Conservation (phyloP, 2,329 filamentous ascomycete species). For the Basipetospora chlamydospora region DNA sequence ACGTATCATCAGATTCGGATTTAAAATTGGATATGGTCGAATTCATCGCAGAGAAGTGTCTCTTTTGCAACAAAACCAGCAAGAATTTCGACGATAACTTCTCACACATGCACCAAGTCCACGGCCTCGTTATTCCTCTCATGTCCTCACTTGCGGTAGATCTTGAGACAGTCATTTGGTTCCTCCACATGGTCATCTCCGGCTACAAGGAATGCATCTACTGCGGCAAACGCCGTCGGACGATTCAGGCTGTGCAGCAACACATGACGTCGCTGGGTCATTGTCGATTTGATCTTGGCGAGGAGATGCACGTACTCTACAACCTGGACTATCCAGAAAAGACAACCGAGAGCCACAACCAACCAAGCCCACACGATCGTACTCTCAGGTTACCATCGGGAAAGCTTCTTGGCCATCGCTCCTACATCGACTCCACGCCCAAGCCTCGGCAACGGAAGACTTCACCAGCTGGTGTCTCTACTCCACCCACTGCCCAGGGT, state of each 20-base stretch:
- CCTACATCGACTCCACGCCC: constrained; percentile 5
- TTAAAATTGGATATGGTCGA: background rate
- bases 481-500: background rate
- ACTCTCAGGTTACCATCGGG: constrained; percentile 14
- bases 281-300: constrained; percentile 25
- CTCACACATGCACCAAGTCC: constrained; percentile 31
- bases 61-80: constrained; percentile 25
- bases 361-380: constrained; percentile 13
- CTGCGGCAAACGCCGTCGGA: constrained; percentile 28
- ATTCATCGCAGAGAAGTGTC: constrained; percentile 19
- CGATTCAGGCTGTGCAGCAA: constrained; percentile 29
- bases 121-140: constrained; percentile 30
- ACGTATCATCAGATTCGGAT: background rate
- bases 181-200: constrained; percentile 32
- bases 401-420: constrained; percentile 10
- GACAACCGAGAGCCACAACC: background rate
- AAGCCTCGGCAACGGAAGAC: background rate
- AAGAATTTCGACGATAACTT: constrained; percentile 21
- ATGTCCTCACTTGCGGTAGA: constrained; percentile 26
- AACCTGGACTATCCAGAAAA: constrained; percentile 11
- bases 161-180: constrained; percentile 28
- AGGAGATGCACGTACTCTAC: constrained; percentile 23
- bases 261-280: constrained; percentile 36
- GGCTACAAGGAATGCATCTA: constrained; percentile 34
- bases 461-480: background rate